Base-by-base conservation (phyloP, 1,139 yeast species). In the Zygotorulaspora mrakii region DNA sequence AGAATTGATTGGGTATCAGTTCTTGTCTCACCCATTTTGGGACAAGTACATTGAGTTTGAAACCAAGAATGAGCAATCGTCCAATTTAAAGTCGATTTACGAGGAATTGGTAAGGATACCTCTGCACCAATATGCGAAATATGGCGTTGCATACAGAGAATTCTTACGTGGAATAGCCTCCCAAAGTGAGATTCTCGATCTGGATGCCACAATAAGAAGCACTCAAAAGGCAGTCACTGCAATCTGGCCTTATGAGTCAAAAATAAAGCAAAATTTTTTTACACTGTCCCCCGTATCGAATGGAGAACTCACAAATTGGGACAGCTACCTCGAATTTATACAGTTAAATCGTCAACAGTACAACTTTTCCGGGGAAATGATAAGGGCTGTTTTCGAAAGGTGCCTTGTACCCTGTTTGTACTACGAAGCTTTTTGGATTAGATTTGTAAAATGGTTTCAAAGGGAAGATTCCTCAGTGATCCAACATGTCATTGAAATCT, bases 81-180 rank as follows among this genome's bases (percentile, higher is more conserved):
- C 48, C 8, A 57, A 60, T 12, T 57, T 73, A 5, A 52, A 71
- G 4, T 47, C 52, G 5, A 53, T 77, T 1, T 70, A 77, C 45
- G 51, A 69, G 27, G 63, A 65, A 37, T 63, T 79, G 7, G 64
- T 77, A 5, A 57, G 54, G 12, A 64, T 80, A 2, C 91, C 94
- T 0, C 61, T 82, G 23, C 82, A 83, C 59, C 85, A 81, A 51
- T 82, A 83, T 56, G 77, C 89, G 0, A 75, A 70, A 48, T 82
- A 79, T 55, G 78, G 73, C 50, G 73, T 73, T 35, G 68, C 69
- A 23, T 79, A 76, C 47, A 57, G 65, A 22, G 72, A 71, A 17
- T 57, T 76, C 9, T 64, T 58, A 29, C 48, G 63, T 12, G 32
- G 39, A 31, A 65, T 69, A 35, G 57, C 62, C 28, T 31, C 39